phyloP scores from a whole-genome alignment of 2,329 filamentous ascomycete species.

The Balansia obtecta region DNA sequence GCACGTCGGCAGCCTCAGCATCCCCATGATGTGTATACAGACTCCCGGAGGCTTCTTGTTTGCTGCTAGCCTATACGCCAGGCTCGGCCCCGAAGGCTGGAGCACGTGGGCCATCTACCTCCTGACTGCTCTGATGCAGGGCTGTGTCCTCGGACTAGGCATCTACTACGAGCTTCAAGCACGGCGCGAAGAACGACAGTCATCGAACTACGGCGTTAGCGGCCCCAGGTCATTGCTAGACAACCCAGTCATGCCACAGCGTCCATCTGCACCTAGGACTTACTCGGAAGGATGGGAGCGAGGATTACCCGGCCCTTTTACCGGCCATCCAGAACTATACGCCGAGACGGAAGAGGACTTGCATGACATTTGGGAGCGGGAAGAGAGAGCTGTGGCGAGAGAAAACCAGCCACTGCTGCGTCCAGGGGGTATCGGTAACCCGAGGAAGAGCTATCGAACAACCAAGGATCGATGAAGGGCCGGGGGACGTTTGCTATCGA shows the following conservation, averaged over 20 bases:
- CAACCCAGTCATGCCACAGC: conserved; percentile 16
- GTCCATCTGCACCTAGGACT: conserved; percentile 28
- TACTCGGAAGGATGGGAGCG: conserved; percentile 40
- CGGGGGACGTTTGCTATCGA: neutral
- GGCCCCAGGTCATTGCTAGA: conserved; percentile 17
- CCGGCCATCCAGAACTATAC: conserved; percentile 38
- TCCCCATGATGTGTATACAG: conserved; percentile 97
- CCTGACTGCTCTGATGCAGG: conserved; percentile 77
- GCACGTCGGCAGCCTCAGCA: conserved; percentile 80
- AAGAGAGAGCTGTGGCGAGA: conserved; percentile 35
- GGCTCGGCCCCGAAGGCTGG: conserved; percentile 76
- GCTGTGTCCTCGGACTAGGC: conserved; percentile 65
- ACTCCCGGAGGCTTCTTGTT: conserved; percentile 88
- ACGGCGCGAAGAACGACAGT: conserved; percentile 19
- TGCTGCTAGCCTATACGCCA: conserved; percentile 67
- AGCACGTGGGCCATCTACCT: conserved; percentile 91
- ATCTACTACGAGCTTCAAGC: conserved; percentile 57
- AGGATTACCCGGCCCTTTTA: conserved; percentile 36
- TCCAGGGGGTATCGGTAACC: conserved; percentile 37
- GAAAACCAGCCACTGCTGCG: conserved; percentile 38
- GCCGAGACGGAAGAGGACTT: conserved; percentile 39
- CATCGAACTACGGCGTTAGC: conserved; percentile 13
- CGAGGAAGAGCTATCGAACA: conserved; percentile 27
- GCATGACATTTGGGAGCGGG: conserved; percentile 35
- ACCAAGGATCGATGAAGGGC: conserved; percentile 9